Evolutionary conservation across 1,284 basidiomycete species (phyloP), one percentile per base, ranked within the genome.

Genomic region (Erythrobasidium hasegawianum): DNA sequence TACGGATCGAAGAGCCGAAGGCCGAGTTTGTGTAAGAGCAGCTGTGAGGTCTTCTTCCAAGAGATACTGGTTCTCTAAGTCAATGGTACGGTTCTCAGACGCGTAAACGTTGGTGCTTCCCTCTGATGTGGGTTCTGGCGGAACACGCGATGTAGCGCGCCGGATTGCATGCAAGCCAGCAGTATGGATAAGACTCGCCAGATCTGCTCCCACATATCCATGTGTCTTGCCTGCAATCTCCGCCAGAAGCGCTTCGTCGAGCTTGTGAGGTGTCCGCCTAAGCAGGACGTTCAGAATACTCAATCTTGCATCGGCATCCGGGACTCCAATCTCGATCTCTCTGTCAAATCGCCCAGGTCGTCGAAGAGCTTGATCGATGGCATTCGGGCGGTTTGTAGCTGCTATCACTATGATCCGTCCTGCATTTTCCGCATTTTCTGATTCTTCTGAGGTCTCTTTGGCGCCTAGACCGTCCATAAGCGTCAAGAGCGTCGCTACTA

Each of bases 251-350:
- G 81, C 79, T 0, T 78, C 74, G 0, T 83, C 77, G 56, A 97
- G 83, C 1, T 80, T 77, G 74, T 97, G 86, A 0, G 96, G 95
- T 4, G 88, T 88, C 70, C 86, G 87, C 11, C 83, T 75, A 0
- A 97, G 83, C 18, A 97, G 80, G 45, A 96, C 89, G 18, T 85
- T 80, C 38, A 98, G 82, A 71, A 98, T 98, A 1, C 87, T 84
- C 39, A 84, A 80, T 22, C 96, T 86, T 1, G 90, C 90, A 41
- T 85, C 83, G 1, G 86, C 85, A 74, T 93, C 90, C 0, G 96
- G 96, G 38, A 98, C 85, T 40, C 92, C 95, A 71, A 98, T 94
- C 77, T 99, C 96, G 49, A 99, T 90, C 78, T 98, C 96, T 70
- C 91, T 82, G 77, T 99, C 96, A 73, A 99, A 95, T 69, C 96